Base-by-base conservation (phyloP, 345 rosid genomes). In the Hibiscus syriacus region DNA sequence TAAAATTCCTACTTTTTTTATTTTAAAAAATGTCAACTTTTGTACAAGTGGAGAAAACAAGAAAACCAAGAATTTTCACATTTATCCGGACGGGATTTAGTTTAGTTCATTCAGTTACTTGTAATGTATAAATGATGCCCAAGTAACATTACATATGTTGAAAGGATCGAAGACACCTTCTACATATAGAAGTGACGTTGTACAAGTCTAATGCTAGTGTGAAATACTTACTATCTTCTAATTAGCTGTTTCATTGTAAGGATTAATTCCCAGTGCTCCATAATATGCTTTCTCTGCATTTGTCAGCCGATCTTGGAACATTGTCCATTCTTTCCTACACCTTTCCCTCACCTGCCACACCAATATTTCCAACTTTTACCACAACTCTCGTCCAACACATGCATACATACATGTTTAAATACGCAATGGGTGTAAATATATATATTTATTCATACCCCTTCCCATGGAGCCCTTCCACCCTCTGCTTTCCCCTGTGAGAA, bases 251-350 rank as follows among this genome's bases (percentile, higher is more conserved):
- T 60, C 48, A 62, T 75, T 77, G 22, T 70, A 65, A 59, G 77
- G 58, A 64, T 67, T 74, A 14, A 69, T 59, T 34, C 79, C 86
- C 68, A 65, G 29, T 55, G 83, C 76, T 69, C 71, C 74, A 10
- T 64, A 85, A 59, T 93, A 87, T 30, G 85, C 78, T 69, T 72
- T 87, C 79, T 93, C 90, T 26, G 98, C 96, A 20, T 55, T 27
- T 0, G 70, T 57, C 66, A 90, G 22, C 54, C 98, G 80, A 32
- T 86, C 84, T 55, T 83, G 92, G 55, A 93, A 90, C 84, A 86
- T 87, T 2, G 67, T 62, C 98, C 98, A 93, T 76, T 93, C 98
- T 58, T 69, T 85, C 66, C 79, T 80, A 74, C 98, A 93, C 74
- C 98, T 85, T 71, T 84, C 87, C 73, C 92, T 85, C 70, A 90